Conservation (phyloP, 2,329 filamentous ascomycete species). For the Xylariales sp. region DNA sequence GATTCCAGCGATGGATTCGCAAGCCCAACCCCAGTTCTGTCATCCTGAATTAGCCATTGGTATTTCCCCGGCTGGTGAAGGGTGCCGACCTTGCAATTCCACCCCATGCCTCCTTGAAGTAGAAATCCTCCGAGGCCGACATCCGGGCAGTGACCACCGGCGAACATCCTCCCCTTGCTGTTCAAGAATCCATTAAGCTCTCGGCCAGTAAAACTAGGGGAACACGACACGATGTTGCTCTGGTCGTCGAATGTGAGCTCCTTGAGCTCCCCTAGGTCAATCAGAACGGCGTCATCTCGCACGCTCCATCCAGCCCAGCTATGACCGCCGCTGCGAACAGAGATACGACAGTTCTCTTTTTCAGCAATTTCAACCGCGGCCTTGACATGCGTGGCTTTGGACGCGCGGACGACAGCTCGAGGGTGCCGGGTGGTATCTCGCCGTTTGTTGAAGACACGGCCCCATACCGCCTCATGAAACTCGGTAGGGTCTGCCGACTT, state of each 20-base stretch:
- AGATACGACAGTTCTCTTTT: conserved; percentile 32
- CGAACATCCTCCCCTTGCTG: conserved; percentile 39
- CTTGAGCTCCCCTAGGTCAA: conserved; percentile 29
- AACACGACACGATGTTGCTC: conserved; percentile 33
- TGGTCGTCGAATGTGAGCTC: conserved; percentile 33
- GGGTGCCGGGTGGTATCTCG: conserved; percentile 30
- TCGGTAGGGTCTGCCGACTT: conserved; percentile 17
- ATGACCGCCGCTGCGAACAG: conserved; percentile 45
- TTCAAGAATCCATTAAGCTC: conserved; percentile 36
- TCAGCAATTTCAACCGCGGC: conserved; percentile 34
- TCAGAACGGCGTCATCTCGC: conserved; percentile 37
- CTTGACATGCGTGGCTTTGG: conserved; percentile 29
- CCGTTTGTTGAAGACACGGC: conserved; percentile 41
- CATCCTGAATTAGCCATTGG: no score
- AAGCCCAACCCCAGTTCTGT: conserved; percentile 52
- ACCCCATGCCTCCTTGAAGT: conserved; percentile 54
- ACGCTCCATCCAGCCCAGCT: conserved; percentile 46
- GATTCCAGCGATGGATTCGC: conserved; percentile 38
- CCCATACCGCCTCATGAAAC: conserved; percentile 24
- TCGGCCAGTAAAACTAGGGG: conserved; percentile 43
- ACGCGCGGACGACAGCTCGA: conserved; percentile 36
- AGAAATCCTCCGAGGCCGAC: conserved; percentile 53
- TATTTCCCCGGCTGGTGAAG: background rate
- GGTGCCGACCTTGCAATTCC: conserved; percentile 45
- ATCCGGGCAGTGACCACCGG: conserved; percentile 51